Evolutionary conservation across 768 basidiomycete genomes (phyloP).

Genomic region (Trametes sanguinea): DNA sequence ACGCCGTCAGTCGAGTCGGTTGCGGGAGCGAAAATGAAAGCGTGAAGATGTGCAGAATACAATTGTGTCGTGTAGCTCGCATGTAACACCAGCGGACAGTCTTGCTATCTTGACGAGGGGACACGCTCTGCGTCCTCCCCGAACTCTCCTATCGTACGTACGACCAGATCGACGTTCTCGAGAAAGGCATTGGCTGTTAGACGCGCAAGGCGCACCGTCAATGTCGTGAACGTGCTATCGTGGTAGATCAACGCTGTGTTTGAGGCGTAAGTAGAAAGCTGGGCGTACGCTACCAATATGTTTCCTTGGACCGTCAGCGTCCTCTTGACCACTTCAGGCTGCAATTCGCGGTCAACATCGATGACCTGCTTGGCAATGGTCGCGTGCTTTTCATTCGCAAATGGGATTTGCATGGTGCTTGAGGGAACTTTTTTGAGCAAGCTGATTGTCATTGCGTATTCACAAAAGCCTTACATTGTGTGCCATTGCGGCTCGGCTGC

Average conservation of each 20-base stretch:
- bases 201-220: conserved; percentile 84
- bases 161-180: conserved; percentile 85
- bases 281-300: conserved; percentile 73
- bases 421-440: background rate
- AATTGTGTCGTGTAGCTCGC: conserved; percentile 21
- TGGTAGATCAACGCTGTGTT: conserved; percentile 1
- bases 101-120: conserved; percentile 11
- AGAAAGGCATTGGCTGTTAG: conserved; percentile 84
- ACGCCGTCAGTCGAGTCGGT: conserved; percentile 12
- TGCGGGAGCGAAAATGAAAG: conserved; percentile 26
- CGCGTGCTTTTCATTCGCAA: conserved; percentile 73
- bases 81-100: conserved; percentile 17
- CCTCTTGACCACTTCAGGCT: conserved; percentile 77
- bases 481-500: conserved; percentile 45
- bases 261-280: background rate
- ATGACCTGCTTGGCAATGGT: conserved; percentile 80
- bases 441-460: background rate
- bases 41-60: conserved; percentile 24
- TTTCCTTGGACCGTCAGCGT: conserved; percentile 66
- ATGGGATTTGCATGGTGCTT: conserved; percentile 77
- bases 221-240: conserved; percentile 66
- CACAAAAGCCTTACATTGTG: conserved; percentile 45
- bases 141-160: conserved; percentile 81
- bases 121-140: conserved; percentile 58
- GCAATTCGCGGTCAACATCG: conserved; percentile 84